These are phyloP conservation scores for Trifolium pratense DNA, from an alignment of 306 rosid genomes.

Conservation along the genomic window DNA sequence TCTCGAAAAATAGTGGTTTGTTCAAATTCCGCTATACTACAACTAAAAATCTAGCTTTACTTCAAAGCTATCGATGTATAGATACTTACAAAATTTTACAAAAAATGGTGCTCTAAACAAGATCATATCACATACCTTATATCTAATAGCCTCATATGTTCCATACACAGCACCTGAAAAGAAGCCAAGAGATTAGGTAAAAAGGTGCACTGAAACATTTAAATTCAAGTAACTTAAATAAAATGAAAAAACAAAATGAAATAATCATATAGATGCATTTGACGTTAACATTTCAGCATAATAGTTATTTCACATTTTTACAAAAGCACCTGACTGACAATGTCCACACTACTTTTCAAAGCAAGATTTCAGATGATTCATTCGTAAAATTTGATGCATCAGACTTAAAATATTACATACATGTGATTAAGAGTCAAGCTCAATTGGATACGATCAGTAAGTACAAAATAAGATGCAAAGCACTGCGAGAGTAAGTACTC, in stretches of 20 bases:
- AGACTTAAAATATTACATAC: not conserved
- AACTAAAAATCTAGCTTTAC: no score
- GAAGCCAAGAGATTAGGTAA: slow-evolving; percentile 18
- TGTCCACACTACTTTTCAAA: slow-evolving; percentile 10
- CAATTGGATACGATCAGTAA: not conserved
- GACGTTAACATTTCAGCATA: not conserved
- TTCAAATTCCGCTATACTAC: no score
- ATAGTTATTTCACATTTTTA: slow-evolving; percentile 8
- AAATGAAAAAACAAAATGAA: slow-evolving; percentile 5
- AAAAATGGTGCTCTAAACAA: no score
- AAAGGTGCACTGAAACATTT: not conserved
- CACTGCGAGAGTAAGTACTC: no score
- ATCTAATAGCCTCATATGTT: slow-evolving; percentile 81
- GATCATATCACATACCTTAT: slow-evolving; percentile 60
- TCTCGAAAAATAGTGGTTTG: no score
- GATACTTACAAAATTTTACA: no score
- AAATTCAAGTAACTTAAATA: not conserved
- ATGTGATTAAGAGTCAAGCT: not conserved
- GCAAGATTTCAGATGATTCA: slow-evolving; percentile 8
- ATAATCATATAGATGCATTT: not conserved
- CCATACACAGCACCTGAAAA: slow-evolving; percentile 85
- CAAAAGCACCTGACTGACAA: not conserved
- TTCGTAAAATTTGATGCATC: slow-evolving; percentile 15
- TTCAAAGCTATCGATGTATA: no score
- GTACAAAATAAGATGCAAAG: no score